Base-by-base conservation (phyloP, 495 filamentous ascomycete genomes). In the Neurospora sp. region DNA sequence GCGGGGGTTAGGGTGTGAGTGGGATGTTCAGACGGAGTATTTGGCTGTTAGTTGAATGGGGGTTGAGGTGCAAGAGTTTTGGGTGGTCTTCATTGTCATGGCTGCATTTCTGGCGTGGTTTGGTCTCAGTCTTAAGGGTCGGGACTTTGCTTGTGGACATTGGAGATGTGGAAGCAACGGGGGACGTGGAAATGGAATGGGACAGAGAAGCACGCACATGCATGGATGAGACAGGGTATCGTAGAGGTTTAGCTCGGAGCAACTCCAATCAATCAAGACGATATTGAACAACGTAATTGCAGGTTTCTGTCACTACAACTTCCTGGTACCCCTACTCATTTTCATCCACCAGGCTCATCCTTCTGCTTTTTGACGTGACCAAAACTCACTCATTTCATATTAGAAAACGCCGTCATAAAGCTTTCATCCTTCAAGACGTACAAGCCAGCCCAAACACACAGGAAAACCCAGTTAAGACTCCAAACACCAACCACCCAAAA, bases 21-120 rank as follows among this genome's bases (percentile, higher is more conserved):
- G 79, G 79, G 78, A 80, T 74, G 76, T 81, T 1, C 53, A 75
- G 68, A 77, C 72, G 10, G 74, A 80, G 41, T 79, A 76, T 70
- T 74, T 80, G 38, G 72, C 74, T 48, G 78, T 79, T 53, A 39
- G 42, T 37, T 73, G 65, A 44, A 53, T 12, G 44, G 46, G 39
- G 18, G 16, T 3, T 14, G 38, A 11, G 20, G 41, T 20, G 70
- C 0, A 18, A 27, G 14, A 41, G 41, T 18, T 18, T 44, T n/a
- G 44, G 44, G n/a, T 11, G 18, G 8, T 4, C 39, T 40, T 40
- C 4, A 20, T 46, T 22, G n/a, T 12, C 2, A 5, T 22, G n/a
- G 4, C 4, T 20, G n/a, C 44, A 48, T 5, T 48, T 20, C n/a
- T 2, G 3, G 44, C 44, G 44, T 22, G 9, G 3, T 46, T 46